Base-by-base conservation (phyloP, 306 rosid genomes). In the Vigna hirtella region DNA sequence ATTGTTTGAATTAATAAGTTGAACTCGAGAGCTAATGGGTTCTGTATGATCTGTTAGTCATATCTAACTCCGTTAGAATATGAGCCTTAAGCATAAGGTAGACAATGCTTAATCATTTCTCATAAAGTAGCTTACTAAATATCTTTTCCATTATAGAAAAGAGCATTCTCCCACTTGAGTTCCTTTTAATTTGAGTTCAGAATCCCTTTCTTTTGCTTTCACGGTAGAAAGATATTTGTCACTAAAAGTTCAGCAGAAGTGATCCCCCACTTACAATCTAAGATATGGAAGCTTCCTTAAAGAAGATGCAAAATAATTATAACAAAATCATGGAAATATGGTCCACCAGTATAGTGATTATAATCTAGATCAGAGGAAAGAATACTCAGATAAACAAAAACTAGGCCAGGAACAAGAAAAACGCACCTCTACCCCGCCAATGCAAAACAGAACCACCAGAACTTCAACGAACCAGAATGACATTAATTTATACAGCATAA, bases 401-500 rank as follows among this genome's bases (percentile, higher is more conserved):
- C 55, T 34, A 64, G 55, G 51, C 58, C 49, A 66, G 58, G 22
- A 66, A 79, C 65, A 63, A 40, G 82, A 20, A 51, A 78, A 78
- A 65, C 91, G 59, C 78, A 90, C 99, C 98, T 95, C 99, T 63
- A 89, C 83, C 62, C 99, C 99, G 0, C 99, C 99, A 73, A 95
- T 88, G 89, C 91, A 88, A 83, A 95, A 95, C 34, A 95, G 89
- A 84, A 95, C 91, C 93, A 91, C 99, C 77, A 95, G 86, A 81
- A 95, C 82, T 88, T 95, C 98, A 57, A 95, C 78, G 78, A 95
- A 95, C 97, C 93, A 87, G 76, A 67, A 80, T 34, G 99, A 91
- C 99, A 95, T 95, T 38, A 95, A 93, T 76, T 91, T 89, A 88
- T 95, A 95, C 49, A 95, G 88, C 96, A 95, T 91, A 75, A 93